Percentiles rank a stretch among this genome's conserved stretches.
Evolutionary conservation across 2,329 filamentous ascomycete genomes (phyloP).

Genomic region (Aspergillus calidoustus): DNA sequence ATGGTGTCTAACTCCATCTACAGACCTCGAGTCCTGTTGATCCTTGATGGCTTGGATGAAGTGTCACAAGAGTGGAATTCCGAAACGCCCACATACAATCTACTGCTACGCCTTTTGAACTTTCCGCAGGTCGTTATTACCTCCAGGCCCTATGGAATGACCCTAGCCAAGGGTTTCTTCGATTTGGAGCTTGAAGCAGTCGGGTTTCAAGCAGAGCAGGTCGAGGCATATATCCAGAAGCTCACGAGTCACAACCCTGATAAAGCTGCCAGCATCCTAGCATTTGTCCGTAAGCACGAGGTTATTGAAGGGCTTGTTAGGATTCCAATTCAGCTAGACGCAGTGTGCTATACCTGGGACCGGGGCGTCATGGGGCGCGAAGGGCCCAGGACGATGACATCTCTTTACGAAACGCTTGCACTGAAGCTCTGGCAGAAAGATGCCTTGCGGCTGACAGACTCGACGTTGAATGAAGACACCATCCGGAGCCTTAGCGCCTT

Average conservation of each 20-base stretch:
- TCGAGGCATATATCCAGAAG: constrained; percentile 24
- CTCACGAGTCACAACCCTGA: constrained; percentile 4
- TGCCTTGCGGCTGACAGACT: constrained; percentile 33
- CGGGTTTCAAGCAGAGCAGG: background rate
- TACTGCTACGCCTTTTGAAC: background rate
- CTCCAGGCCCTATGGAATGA: constrained; percentile 38
- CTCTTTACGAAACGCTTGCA: constrained; percentile 34
- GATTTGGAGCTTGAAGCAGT: constrained; percentile 7
- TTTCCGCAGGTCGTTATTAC: constrained; percentile 45
- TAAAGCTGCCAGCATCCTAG: constrained; percentile 30
- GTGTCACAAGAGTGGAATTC: constrained; percentile 4
- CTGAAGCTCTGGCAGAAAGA: constrained; percentile 48
- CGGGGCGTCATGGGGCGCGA: constrained; percentile 11
- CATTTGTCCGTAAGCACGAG: constrained; percentile 38
- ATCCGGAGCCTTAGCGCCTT: background rate
- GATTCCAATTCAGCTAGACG: constrained; percentile 53
- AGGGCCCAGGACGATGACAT: constrained; percentile 43
- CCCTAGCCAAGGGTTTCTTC: background rate
- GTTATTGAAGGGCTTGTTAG: constrained; percentile 44
- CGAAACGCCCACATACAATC: background rate
- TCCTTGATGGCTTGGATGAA: constrained; percentile 17
- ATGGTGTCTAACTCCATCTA: background rate
- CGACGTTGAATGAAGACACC: background rate
- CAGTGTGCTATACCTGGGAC: constrained; percentile 47
- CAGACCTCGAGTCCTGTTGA: background rate